Conservation (phyloP, 2,329 filamentous ascomycete genomes). For the Xylaria sp. region DNA sequence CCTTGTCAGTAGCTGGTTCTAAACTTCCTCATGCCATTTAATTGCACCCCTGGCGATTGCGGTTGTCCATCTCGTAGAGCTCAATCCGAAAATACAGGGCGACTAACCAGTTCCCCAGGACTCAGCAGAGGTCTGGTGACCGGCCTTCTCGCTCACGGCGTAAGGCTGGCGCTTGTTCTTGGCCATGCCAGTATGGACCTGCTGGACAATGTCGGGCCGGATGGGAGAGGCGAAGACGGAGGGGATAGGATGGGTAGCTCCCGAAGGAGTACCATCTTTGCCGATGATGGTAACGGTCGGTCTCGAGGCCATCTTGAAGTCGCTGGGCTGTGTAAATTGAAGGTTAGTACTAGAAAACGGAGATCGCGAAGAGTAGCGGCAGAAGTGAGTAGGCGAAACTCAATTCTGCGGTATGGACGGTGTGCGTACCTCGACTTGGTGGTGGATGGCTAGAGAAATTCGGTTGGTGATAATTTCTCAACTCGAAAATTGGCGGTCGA, state of each 20-base stretch:
- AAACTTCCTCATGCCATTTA: background rate
- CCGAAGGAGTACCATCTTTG: constrained; percentile 92
- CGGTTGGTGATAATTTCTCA: constrained; percentile 25
- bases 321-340: constrained; percentile 32
- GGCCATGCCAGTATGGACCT: constrained; percentile 98
- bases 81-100: constrained; percentile 17
- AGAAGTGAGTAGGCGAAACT: background rate
- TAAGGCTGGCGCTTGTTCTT: constrained; percentile 99
- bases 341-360: constrained; percentile 29
- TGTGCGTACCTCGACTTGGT: constrained; percentile 39
- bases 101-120: constrained; percentile 98
- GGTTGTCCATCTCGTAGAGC: background rate
- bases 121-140: constrained; percentile 99
- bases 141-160: constrained; percentile 99
- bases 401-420: constrained; percentile 7
- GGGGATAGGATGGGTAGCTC: constrained; percentile 88
- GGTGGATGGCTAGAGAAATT: constrained; percentile 34
- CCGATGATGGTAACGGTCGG: constrained; percentile 97
- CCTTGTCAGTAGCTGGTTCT: constrained; percentile 24
- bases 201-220: constrained; percentile 98
- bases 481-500: constrained; percentile 30
- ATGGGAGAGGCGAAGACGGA: constrained; percentile 97
- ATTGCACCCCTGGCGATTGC: background rate
- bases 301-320: constrained; percentile 83
- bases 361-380: background rate